Evolutionary conservation across 805 yeast genomes (phyloP).

Genomic region (Yarrowia sp.): DNA sequence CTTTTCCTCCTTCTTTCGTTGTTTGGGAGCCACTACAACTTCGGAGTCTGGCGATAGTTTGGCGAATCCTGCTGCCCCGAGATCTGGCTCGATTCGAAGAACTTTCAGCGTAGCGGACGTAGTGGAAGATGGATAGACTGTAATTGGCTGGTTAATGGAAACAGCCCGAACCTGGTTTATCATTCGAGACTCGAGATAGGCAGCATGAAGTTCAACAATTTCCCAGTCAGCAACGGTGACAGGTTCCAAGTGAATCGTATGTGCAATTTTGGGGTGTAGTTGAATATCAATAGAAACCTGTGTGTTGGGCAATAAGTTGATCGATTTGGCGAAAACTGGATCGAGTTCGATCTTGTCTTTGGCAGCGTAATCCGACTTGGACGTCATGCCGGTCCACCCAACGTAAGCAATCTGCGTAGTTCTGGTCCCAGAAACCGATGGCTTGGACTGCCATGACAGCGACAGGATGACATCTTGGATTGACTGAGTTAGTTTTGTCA

Average conservation of each 20-base stretch:
- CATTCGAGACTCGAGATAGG: conserved; percentile 65
- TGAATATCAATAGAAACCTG: conserved; percentile 46
- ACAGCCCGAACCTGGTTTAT: conserved; percentile 80
- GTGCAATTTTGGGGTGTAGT: conserved; percentile 50
- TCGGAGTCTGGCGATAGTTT: conserved; percentile 62
- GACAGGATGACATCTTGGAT: conserved; percentile 60
- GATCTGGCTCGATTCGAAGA: conserved; percentile 43
- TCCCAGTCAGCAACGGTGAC: conserved; percentile 83
- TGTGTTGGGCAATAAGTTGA: conserved; percentile 47
- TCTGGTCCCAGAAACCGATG: conserved; percentile 31
- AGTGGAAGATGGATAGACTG: conserved; percentile 67
- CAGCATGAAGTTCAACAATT: conserved; percentile 76
- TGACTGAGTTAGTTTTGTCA: conserved; percentile 25
- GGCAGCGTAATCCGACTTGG: conserved; percentile 26
- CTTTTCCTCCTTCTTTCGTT: conserved; percentile 31
- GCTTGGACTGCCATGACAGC: conserved; percentile 37
- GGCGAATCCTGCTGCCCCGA: conserved; percentile 40
- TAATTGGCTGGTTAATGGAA: conserved; percentile 52
- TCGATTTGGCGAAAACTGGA: conserved; percentile 55
- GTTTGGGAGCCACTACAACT: conserved; percentile 72
- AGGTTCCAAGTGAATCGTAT: conserved; percentile 74
- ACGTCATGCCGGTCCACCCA: conserved; percentile 66
- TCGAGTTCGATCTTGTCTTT: conserved; percentile 55
- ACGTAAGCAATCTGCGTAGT: conserved; percentile 40
- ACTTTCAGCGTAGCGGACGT: conserved; percentile 57